These are phyloP conservation scores for Cicer cuneatum DNA, from an alignment of 306 rosid species.

Conservation along the genomic window DNA sequence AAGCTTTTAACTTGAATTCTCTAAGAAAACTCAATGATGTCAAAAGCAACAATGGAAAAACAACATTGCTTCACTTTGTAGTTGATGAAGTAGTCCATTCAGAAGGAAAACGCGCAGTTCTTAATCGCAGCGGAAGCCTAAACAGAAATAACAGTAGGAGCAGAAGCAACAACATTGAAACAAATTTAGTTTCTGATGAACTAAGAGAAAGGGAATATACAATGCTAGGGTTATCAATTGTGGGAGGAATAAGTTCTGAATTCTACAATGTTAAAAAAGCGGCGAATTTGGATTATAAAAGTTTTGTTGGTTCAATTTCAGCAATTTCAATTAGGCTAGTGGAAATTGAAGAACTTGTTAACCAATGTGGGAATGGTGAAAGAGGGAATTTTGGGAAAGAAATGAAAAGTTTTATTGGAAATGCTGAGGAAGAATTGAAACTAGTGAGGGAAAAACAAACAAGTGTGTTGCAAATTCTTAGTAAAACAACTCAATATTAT, in stretches of 20 bases:
- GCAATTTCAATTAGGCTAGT: slow-evolving; percentile 50
- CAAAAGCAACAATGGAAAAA: slow-evolving; percentile 79
- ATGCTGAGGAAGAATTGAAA: slow-evolving; percentile 65
- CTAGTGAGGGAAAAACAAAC: slow-evolving; percentile 56
- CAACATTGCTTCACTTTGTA: slow-evolving; percentile 91
- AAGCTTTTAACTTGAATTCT: slow-evolving; percentile 84
- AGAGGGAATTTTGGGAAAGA: slow-evolving; percentile 70
- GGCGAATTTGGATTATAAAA: slow-evolving; percentile 63
- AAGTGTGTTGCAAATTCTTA: slow-evolving; percentile 67
- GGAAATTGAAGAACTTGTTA: slow-evolving; percentile 53
- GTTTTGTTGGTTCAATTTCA: slow-evolving; percentile 55
- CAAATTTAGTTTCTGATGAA: slow-evolving; percentile 47
- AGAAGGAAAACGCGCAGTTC: slow-evolving; percentile 80
- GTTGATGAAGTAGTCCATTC: slow-evolving; percentile 90
- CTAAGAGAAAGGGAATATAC: slow-evolving; percentile 68
- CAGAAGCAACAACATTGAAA: slow-evolving; percentile 37
- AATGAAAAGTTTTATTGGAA: slow-evolving; percentile 69
- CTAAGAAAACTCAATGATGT: slow-evolving; percentile 89
- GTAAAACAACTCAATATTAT: slow-evolving; percentile 68
- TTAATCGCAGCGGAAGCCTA: slow-evolving; percentile 59
- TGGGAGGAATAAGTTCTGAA: slow-evolving; percentile 90
- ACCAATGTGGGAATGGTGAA: slow-evolving; percentile 51
- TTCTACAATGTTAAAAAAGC: slow-evolving; percentile 81
- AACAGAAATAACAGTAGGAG: slow-evolving; percentile 53
- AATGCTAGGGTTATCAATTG: slow-evolving; percentile 77